phyloP scores from a whole-genome alignment of 352 stramenopile genomes.

The Phytophthora foliorum region DNA sequence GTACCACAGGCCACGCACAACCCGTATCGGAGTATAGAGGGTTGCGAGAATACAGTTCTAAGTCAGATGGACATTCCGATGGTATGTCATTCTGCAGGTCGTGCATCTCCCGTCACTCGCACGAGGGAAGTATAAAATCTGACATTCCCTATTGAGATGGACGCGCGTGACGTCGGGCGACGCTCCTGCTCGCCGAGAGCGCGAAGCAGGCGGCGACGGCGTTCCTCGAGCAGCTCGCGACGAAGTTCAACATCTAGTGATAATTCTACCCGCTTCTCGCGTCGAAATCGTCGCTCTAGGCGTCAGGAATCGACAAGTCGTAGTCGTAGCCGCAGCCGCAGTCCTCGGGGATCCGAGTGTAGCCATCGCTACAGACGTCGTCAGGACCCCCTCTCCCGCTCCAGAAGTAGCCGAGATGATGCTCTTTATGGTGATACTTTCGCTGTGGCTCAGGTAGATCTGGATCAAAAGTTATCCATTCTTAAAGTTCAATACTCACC shows the following conservation, averaged over 20 bases:
- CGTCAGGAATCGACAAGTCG: constrained; percentile 11
- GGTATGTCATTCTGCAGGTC: constrained; percentile 14
- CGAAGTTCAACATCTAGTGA: constrained; percentile 19
- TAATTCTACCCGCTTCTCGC: not conserved
- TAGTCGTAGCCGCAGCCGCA: constrained; percentile 22
- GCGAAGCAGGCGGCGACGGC: not conserved
- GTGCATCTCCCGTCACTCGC: constrained; percentile 26
- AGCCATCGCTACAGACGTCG: constrained; percentile 3
- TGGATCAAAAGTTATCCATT: constrained; percentile 13
- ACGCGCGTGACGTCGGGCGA: constrained; percentile 17
- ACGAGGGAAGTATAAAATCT: constrained; percentile 3
- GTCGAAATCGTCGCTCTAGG: constrained; percentile 13
- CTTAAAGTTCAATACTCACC: constrained; percentile 2
- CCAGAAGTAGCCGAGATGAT: constrained; percentile 5
- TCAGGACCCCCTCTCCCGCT: not conserved
- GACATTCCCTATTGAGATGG: constrained; percentile 15
- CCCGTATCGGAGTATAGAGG: constrained; percentile 11
- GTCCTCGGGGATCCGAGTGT: constrained; percentile 10
- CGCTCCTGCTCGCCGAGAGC: constrained; percentile 16
- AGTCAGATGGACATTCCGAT: constrained; percentile 11
- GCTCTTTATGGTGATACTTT: not conserved
- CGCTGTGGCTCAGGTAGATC: constrained; percentile 4
- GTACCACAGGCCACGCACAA: constrained; percentile 14
- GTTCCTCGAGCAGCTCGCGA: constrained; percentile 14
- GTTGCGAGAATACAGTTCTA: not conserved